These are phyloP conservation scores for Adansonia gregorii DNA, from an alignment of 441 rosid species.

Conservation along the genomic window DNA sequence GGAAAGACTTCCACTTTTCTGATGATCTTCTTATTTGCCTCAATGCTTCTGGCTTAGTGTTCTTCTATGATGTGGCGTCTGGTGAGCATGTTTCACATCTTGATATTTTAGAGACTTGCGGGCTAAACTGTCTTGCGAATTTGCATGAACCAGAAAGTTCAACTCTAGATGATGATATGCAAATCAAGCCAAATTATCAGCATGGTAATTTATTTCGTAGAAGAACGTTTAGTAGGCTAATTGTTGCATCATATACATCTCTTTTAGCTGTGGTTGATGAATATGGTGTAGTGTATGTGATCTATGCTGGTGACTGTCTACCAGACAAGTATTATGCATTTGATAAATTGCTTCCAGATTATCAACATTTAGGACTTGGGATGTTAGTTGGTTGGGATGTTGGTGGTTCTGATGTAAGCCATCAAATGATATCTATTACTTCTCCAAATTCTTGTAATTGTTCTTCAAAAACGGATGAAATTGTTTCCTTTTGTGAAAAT, in stretches of 20 bases:
- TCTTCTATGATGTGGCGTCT: slow-evolving; percentile 63
- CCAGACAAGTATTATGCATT: slow-evolving; percentile 44
- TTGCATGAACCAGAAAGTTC: slow-evolving; percentile 39
- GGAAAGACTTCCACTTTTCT: slow-evolving; percentile 86
- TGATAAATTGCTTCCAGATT: slow-evolving; percentile 52
- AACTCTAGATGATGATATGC: slow-evolving; percentile 39
- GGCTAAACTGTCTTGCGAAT: slow-evolving; percentile 42
- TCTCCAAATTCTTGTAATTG: slow-evolving; percentile 29
- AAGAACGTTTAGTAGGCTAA: slow-evolving; percentile 75
- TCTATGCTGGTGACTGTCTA: slow-evolving; percentile 55
- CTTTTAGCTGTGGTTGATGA: slow-evolving; percentile 84
- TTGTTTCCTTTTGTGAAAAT: slow-evolving; percentile 35
- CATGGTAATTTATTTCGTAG: slow-evolving; percentile 35
- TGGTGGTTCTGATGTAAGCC: slow-evolving; percentile 72
- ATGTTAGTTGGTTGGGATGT: slow-evolving; percentile 73
- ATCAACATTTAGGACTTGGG: slow-evolving; percentile 65
- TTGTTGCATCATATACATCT: slow-evolving; percentile 72
- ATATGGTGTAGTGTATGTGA: slow-evolving; percentile 65
- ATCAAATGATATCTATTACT: slow-evolving; percentile 44
- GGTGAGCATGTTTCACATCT: slow-evolving; percentile 66
- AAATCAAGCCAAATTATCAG: slow-evolving; percentile 35
- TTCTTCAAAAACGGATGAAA: slow-evolving; percentile 36
- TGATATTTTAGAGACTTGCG: slow-evolving; percentile 63
- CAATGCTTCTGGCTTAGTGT: slow-evolving; percentile 64
- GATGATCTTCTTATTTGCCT: slow-evolving; percentile 89